Evolutionary conservation across 2,329 filamentous ascomycete genomes (phyloP), one percentile per base, ranked within the genome.

Genomic region (Fusarium tuaranense): DNA sequence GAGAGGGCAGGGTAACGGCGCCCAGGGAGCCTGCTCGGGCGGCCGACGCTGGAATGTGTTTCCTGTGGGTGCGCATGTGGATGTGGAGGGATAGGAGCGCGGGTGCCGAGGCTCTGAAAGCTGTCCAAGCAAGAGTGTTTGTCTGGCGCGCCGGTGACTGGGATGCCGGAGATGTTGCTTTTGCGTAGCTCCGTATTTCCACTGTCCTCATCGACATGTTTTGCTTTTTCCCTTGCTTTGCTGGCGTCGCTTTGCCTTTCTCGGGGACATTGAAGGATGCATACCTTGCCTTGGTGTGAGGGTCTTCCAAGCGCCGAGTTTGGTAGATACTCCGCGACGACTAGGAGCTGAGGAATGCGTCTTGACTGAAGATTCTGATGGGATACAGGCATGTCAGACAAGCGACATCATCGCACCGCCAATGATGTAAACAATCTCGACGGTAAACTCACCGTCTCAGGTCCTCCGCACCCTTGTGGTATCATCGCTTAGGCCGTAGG

Each of bases 21-120:
- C 22, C 18, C 59, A 67, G 69, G 53, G 67, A 63, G 64, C 51
- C 66, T 69, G 68, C 72, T 70, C 65, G 67, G 65, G 63, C 70
- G 73, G 70, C 76, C 75, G 75, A 76, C 75, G 63, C 68, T 78
- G 77, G 77, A 78, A 78, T 78, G 76, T 62, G 73, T 65, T 73
- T 68, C 60, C 51, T 20, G 60, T 58, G 63, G 53, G 38, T 63
- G 65, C 67, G 64, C 60, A 67, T 70, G 72, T 51, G 59, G 48
- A 67, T 70, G 72, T 51, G 59, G 48, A 53, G 27, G 48, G 67
- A 69, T 57, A 76, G 64, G 46, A 71, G 71, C 72, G 69, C 25
- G 65, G 66, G 60, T 72, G 46, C 64, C 68, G 61, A 75, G 65
- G 68, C 53, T 63, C 68, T 70, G 41, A 60, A 58, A 53, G 46